Evolutionary conservation across 176 grass and related monocot species (phyloP).

Genomic region (Poa annua): DNA sequence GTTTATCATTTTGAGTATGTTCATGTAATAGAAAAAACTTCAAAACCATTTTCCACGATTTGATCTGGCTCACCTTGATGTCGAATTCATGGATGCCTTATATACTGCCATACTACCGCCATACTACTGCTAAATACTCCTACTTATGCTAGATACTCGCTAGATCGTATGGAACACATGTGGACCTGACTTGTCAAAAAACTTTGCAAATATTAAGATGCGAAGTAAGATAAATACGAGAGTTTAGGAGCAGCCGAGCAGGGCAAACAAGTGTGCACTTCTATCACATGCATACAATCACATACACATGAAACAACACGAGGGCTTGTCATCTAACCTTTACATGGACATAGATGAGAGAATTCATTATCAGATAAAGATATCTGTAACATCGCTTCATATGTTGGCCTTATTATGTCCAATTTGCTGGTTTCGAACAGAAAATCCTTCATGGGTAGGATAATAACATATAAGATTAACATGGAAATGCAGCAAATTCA

Average conservation of each 20-base stretch:
- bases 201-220: neutral
- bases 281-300: neutral
- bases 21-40: neutral
- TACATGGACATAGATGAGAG: conserved; percentile 39
- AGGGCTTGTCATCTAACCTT: conserved; percentile 33
- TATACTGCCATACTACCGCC: neutral
- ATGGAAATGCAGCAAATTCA: conserved; percentile 1
- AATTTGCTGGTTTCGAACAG: conserved; percentile 35
- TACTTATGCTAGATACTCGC: neutral
- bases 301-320: neutral
- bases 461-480: neutral
- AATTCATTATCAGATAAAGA: conserved; percentile 31
- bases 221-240: neutral
- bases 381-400: conserved; percentile 40
- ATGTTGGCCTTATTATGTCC: conserved; percentile 30
- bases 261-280: neutral
- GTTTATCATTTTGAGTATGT: conserved; percentile 3
- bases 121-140: neutral
- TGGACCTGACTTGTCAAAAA: too few relatives aligned
- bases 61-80: too few relatives aligned
- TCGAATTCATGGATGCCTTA: neutral
- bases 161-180: neutral
- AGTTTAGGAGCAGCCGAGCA: conserved; percentile 10
- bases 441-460: conserved; percentile 36
- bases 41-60: too few relatives aligned